Conservation (phyloP, 2,329 filamentous ascomycete genomes). For the Calonectria pteridis region DNA sequence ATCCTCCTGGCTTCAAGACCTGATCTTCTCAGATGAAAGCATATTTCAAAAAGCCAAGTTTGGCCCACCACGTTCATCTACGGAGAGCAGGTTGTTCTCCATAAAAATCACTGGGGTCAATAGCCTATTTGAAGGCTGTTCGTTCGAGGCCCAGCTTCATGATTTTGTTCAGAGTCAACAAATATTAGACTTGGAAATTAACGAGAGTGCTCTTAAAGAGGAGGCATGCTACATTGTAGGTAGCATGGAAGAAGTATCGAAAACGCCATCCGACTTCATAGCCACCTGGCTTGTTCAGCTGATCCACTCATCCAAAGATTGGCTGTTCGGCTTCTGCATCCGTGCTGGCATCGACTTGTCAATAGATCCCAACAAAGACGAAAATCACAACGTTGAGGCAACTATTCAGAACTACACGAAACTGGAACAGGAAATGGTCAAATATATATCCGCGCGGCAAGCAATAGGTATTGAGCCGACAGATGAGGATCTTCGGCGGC, state of each 20-base stretch:
- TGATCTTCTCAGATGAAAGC: slow-evolving; percentile 23
- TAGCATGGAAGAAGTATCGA: slow-evolving; percentile 30
- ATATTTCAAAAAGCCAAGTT: slow-evolving; percentile 37
- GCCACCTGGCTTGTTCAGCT: slow-evolving; percentile 37
- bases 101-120: slow-evolving; percentile 42
- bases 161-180: slow-evolving; percentile 23
- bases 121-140: slow-evolving; percentile 41
- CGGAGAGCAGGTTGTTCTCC: slow-evolving; percentile 36
- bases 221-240: slow-evolving; percentile 34
- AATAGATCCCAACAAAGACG: neutral
- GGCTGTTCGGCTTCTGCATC: slow-evolving; percentile 29
- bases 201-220: slow-evolving; percentile 21
- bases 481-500: slow-evolving; percentile 31
- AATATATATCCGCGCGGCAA: slow-evolving; percentile 24
- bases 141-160: slow-evolving; percentile 39
- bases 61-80: slow-evolving; percentile 35
- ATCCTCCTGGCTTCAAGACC: slow-evolving; percentile 32
- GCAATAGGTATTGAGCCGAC: slow-evolving; percentile 30
- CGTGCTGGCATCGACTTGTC: slow-evolving; percentile 5
- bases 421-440: slow-evolving; percentile 29
- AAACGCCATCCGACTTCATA: slow-evolving; percentile 34
- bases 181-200: slow-evolving; percentile 11
- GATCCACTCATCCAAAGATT: slow-evolving; percentile 25
- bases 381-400: neutral
- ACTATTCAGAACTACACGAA: slow-evolving; percentile 32